phyloP scores from a whole-genome alignment of 2,329 filamentous ascomycete genomes.

The Parafenestella ontariensis region DNA sequence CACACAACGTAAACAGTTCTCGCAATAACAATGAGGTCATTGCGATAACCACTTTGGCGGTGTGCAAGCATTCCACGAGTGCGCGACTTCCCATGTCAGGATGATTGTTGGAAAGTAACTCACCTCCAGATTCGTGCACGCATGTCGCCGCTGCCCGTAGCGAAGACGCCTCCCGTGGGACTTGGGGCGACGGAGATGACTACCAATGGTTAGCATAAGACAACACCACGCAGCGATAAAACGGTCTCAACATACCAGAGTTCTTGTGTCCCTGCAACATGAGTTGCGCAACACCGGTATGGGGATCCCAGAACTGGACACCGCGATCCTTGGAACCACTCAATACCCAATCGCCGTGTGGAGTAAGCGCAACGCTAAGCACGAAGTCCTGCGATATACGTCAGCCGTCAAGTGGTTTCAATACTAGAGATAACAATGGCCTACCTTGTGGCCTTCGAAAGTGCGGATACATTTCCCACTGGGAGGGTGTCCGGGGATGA shows the following conservation, averaged over 20 bases:
- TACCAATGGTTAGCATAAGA: constrained; percentile 41
- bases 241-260: constrained; percentile 64
- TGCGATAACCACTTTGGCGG: constrained; percentile 3
- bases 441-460: constrained; percentile 93
- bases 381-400: constrained; percentile 80
- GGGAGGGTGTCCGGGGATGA: constrained; percentile 73
- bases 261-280: constrained; percentile 99
- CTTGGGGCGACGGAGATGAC: constrained; percentile 97
- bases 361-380: constrained; percentile 91
- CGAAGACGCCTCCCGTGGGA: constrained; percentile 86
- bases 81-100: background rate
- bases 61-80: background rate
- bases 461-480: constrained; percentile 94
- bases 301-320: constrained; percentile 98
- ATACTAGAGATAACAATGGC: constrained; percentile 20
- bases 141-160: constrained; percentile 97
- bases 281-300: constrained; percentile 90
- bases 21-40: constrained; percentile 8
- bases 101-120: constrained; percentile 12
- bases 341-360: constrained; percentile 93
- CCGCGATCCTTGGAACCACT: constrained; percentile 96
- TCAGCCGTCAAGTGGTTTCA: background rate
- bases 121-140: constrained; percentile 95
- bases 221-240: background rate
- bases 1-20: background rate